Conservation (phyloP, 352 stramenopile genomes). For the Globisporangium orthogonon region DNA sequence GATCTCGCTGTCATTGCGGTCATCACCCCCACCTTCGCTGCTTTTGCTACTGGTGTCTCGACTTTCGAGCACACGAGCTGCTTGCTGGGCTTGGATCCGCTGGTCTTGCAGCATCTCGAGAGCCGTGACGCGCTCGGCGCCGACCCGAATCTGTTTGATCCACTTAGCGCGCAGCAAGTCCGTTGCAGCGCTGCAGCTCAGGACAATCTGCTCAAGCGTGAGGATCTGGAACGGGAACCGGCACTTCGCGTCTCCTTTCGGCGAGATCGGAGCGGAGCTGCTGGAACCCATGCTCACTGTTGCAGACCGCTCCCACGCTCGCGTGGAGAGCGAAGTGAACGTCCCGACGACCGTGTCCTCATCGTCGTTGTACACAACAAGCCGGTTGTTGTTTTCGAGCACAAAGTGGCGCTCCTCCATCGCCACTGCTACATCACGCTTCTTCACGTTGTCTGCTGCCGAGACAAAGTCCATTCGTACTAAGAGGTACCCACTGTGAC, state of each 20-base stretch:
- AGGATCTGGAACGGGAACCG: conserved; percentile 66
- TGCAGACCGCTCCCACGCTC: conserved; percentile 27
- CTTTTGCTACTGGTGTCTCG: background rate
- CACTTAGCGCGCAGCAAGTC: conserved; percentile 55
- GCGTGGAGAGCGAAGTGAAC: conserved; percentile 37
- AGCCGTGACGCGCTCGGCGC: conserved; percentile 38
- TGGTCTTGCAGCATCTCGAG: conserved; percentile 56
- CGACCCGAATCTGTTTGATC: conserved; percentile 58
- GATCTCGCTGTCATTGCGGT: background rate
- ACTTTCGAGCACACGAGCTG: background rate
- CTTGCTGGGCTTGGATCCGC: conserved; percentile 20
- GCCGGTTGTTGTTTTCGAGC: conserved; percentile 43
- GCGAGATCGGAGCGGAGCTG: conserved; percentile 20
- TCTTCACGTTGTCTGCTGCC: conserved; percentile 17
- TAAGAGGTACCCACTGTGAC: conserved; percentile 20
- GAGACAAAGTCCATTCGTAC: conserved; percentile 28
- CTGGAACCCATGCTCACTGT: background rate
- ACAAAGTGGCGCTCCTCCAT: conserved; percentile 44
- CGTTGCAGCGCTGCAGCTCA: conserved; percentile 51
- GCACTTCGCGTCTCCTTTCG: conserved; percentile 14
- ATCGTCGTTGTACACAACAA: conserved; percentile 30
- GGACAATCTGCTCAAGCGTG: conserved; percentile 52
- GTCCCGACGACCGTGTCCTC: conserved; percentile 22
- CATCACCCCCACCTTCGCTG: background rate
- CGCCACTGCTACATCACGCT: conserved; percentile 11